Evolutionary conservation across 2,329 filamentous ascomycete genomes (phyloP).

Genomic region (Alternaria sp.): DNA sequence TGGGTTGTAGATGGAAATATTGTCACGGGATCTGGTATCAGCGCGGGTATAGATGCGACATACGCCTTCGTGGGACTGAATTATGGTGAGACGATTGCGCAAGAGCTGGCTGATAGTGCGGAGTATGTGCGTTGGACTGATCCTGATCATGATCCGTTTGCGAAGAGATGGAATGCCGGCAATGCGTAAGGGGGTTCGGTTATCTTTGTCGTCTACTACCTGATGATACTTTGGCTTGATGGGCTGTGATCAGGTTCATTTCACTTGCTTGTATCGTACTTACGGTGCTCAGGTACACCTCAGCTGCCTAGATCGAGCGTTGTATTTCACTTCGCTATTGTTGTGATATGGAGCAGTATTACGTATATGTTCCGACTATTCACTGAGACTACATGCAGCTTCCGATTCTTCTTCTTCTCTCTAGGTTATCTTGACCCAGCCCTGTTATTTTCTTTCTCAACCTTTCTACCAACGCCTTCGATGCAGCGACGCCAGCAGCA

Average conservation of each 20-base stretch:
- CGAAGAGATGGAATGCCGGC: constrained; percentile 38
- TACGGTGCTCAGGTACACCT: not conserved
- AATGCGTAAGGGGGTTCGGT: not conserved
- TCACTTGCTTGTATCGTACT: too few relatives aligned
- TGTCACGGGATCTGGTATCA: constrained; percentile 70
- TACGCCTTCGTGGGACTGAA: constrained; percentile 63
- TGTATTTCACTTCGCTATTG: not conserved
- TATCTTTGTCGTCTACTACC: not conserved
- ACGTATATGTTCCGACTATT: not conserved
- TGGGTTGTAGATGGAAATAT: constrained; percentile 72
- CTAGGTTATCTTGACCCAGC: not conserved
- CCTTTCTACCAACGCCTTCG: rapidly evolving
- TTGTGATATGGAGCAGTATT: not conserved
- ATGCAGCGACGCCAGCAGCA: not conserved
- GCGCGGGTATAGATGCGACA: constrained; percentile 68
- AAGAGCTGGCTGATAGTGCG: constrained; percentile 56
- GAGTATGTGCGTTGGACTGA: constrained; percentile 66
- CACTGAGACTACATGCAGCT: not conserved
- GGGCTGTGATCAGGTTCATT: too few relatives aligned
- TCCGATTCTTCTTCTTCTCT: not conserved
- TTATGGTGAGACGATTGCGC: constrained; percentile 62
- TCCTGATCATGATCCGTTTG: constrained; percentile 63
- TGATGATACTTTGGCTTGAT: not conserved
- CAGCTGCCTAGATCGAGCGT: too few relatives aligned
- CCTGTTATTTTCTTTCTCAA: not conserved